phyloP scores from a whole-genome alignment of 1,284 basidiomycete genomes.

The Neolentinus lepideus region DNA sequence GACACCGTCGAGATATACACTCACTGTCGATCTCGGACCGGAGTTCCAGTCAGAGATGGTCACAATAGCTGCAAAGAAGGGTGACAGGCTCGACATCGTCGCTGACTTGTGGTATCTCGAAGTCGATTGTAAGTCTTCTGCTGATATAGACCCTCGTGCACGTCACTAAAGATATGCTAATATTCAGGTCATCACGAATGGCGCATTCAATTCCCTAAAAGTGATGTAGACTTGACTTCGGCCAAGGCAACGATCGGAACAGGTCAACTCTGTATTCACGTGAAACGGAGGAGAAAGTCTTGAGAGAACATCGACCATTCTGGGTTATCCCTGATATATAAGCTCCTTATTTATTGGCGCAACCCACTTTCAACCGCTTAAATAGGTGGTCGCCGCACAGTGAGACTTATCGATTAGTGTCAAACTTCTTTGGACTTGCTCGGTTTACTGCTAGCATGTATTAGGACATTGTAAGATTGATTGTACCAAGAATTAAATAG shows the following conservation, averaged over 20 bases:
- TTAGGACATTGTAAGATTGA: no score
- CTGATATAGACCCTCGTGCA: background rate
- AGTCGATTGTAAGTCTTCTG: constrained; percentile 33
- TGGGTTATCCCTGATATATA: no score
- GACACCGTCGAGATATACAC: background rate
- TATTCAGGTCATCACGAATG: constrained; percentile 47
- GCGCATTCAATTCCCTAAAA: constrained; percentile 39
- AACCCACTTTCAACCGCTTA: no score
- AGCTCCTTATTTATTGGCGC: no score
- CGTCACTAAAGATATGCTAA: background rate
- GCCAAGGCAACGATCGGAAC: constrained; percentile 39
- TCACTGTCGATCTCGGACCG: background rate
- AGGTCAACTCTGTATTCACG: constrained; percentile 37
- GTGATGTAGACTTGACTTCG: constrained; percentile 39
- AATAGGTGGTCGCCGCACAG: no score
- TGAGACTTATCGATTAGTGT: no score
- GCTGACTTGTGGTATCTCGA: constrained; percentile 56
- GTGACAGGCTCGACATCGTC: constrained; percentile 41
- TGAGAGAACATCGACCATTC: no score
- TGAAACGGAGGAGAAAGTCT: constrained; percentile 12
- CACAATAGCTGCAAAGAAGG: constrained; percentile 44
- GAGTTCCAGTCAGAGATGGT: constrained; percentile 39
- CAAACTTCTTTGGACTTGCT: no score
- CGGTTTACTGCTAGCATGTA: no score
- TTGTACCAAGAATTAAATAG: no score